These are phyloP conservation scores for Chytridium lagenaria DNA, from an alignment of 371 early-diverging fungal genomes.

Conservation along the genomic window DNA sequence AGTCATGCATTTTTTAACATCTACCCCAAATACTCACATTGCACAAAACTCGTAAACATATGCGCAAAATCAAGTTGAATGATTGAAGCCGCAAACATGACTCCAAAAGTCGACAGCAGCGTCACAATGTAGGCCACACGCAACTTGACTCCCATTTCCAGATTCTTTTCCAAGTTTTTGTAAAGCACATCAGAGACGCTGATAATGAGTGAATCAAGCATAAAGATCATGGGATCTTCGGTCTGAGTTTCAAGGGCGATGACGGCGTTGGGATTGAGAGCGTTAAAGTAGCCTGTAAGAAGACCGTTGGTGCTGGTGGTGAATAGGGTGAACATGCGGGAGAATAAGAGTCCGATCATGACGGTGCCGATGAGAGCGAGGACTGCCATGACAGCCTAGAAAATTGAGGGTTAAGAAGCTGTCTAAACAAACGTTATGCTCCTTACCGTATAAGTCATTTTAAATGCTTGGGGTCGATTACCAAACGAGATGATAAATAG, in stretches of 20 bases:
- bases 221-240: constrained; percentile 25
- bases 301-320: constrained; percentile 5
- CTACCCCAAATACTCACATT: constrained; percentile 31
- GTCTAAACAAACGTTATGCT: no score
- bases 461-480: constrained; percentile 85
- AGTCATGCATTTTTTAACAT: no score
- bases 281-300: constrained; percentile 6
- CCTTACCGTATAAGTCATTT: constrained; percentile 26
- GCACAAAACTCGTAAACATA: constrained; percentile 58
- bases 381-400: constrained; percentile 32
- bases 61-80: constrained; percentile 53
- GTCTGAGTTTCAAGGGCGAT: constrained; percentile 2
- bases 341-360: constrained; percentile 35
- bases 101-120: constrained; percentile 61
- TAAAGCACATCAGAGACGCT: constrained; percentile 75
- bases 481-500: constrained; percentile 88
- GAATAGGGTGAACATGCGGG: constrained; percentile 20
- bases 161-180: constrained; percentile 27
- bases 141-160: constrained; percentile 20
- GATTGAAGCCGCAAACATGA: constrained; percentile 74
- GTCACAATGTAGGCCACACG: constrained; percentile 13
- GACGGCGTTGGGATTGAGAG: constrained; percentile 8
- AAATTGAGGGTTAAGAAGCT: no score
- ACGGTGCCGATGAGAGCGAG: constrained; percentile 39
- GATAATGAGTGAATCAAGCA: constrained; percentile 49